phyloP scores from a whole-genome alignment of 1,139 yeast species.

The Debaryomycetaceae sp. region DNA sequence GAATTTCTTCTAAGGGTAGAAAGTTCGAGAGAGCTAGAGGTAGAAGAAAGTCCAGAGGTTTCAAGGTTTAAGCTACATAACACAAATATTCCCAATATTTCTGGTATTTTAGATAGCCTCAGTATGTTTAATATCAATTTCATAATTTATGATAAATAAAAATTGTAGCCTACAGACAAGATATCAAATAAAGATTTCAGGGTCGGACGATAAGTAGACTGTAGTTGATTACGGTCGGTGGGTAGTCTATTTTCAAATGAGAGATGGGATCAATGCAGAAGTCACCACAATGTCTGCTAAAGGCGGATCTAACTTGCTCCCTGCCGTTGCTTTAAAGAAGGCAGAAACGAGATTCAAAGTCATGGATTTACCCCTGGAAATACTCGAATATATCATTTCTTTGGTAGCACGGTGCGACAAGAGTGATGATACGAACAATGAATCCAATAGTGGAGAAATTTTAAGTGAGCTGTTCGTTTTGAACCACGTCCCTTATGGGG shows the following conservation, averaged over 20 bases:
- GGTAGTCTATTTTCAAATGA: no score
- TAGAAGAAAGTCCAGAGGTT: constrained; percentile 98
- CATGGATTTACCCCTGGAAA: constrained; percentile 16
- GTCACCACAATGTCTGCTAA: no score
- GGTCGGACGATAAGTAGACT: no score
- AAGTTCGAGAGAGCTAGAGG: constrained; percentile 99
- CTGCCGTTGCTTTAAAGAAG: no score
- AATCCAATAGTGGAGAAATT: no score
- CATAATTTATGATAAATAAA: background rate
- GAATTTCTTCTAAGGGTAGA: constrained; percentile 96
- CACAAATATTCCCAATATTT: background rate
- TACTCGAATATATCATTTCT: constrained; percentile 14
- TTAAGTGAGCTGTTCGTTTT: constrained; percentile 6
- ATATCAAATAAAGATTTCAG: no score
- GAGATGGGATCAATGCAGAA: no score
- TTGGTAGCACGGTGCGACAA: constrained; percentile 11
- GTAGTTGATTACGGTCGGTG: no score
- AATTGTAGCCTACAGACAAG: no score
- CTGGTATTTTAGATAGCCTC: background rate
- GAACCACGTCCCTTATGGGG: constrained; percentile 11
- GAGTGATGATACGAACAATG: constrained; percentile 3
- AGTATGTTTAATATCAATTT: background rate
- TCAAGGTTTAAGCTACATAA: constrained; percentile 84
- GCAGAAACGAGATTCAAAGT: background rate
- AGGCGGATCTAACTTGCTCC: no score